phyloP scores from a whole-genome alignment of 306 rosid species.

The Abrus precatorius region DNA sequence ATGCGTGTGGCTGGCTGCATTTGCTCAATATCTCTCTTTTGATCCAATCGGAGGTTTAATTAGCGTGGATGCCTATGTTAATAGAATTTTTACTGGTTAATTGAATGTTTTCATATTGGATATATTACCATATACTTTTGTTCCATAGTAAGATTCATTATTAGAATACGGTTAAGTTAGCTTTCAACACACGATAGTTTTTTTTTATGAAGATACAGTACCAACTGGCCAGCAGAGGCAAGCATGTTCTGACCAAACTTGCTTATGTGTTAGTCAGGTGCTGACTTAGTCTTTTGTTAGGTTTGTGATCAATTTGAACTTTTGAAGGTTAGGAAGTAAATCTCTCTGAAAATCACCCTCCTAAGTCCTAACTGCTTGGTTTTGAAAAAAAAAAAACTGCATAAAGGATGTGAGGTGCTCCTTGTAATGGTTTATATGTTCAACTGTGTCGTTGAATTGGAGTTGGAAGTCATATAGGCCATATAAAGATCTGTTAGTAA shows the following conservation, averaged over 20 bases:
- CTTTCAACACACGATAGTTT: background rate
- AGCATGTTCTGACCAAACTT: background rate
- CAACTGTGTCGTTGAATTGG: no score
- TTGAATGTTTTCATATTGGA: conserved; percentile 17
- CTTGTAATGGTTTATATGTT: no score
- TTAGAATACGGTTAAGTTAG: conserved; percentile 18
- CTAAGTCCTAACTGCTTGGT: background rate
- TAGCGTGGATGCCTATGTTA: conserved; percentile 6
- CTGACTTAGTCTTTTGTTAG: no score
- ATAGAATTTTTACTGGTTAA: background rate
- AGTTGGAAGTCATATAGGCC: no score
- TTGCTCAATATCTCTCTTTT: background rate
- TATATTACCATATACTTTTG: conserved; percentile 15
- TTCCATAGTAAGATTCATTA: background rate
- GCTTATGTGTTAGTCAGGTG: background rate
- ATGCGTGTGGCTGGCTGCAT: background rate
- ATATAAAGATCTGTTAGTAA: no score
- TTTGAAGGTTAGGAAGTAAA: background rate
- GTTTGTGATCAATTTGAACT: background rate
- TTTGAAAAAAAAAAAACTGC: no score
- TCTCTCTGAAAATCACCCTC: background rate
- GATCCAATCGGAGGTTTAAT: background rate
- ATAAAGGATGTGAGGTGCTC: no score
- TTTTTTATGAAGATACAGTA: background rate
- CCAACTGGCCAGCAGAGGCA: background rate